Conservation (phyloP, 2,329 filamentous ascomycete species). For the Epichloe hybrida region DNA sequence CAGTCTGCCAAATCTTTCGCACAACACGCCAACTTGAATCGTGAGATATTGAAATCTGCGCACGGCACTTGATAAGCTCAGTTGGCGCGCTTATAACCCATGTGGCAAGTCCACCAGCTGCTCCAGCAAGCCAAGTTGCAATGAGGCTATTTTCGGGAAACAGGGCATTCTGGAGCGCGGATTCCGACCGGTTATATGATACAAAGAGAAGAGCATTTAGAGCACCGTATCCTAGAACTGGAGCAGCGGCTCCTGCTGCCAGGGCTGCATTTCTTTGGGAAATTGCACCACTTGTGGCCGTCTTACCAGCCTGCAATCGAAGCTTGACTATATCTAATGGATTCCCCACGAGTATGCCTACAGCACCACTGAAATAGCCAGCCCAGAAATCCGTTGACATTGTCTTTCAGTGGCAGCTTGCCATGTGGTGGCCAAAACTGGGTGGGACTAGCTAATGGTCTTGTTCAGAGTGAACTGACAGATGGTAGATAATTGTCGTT, state of each 20-base stretch:
- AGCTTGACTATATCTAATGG: slow-evolving; percentile 55
- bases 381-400: slow-evolving; percentile 93
- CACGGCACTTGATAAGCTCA: slow-evolving; percentile 80
- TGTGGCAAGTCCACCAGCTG: slow-evolving; percentile 67
- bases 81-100: slow-evolving; percentile 81
- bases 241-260: slow-evolving; percentile 61
- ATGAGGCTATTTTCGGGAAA: slow-evolving; percentile 33
- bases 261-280: slow-evolving; percentile 23
- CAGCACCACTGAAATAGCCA: slow-evolving; percentile 75
- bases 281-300: slow-evolving; percentile 6
- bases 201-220: slow-evolving; percentile 85
- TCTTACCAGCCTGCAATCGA: slow-evolving; percentile 51
- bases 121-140: slow-evolving; percentile 68
- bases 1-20: slow-evolving; percentile 40
- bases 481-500: background rate
- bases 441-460: background rate
- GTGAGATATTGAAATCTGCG: slow-evolving; percentile 46
- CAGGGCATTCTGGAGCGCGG: slow-evolving; percentile 9
- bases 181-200: slow-evolving; percentile 75
- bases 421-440: background rate
- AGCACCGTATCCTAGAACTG: slow-evolving; percentile 78
- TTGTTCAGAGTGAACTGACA: background rate
- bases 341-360: slow-evolving; percentile 80
- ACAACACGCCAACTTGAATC: slow-evolving; percentile 51
- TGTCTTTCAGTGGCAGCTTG: background rate